Conservation (phyloP, 192 early-diverging fungal species). For the Coemansia brasiliensis region DNA sequence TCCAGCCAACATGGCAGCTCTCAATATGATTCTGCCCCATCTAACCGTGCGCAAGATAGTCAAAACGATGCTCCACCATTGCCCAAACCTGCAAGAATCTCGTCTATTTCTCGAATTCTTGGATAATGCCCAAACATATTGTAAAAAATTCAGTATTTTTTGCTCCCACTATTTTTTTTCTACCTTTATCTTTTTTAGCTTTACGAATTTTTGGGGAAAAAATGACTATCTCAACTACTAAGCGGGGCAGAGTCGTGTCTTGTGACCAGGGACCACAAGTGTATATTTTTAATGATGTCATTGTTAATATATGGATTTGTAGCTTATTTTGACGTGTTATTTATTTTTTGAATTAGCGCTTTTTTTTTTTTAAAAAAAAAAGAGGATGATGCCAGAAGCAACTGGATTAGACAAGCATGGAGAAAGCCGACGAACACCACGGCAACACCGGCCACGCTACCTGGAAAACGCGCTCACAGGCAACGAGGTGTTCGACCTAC, state of each 20-base stretch:
- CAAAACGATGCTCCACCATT: constrained; percentile 12
- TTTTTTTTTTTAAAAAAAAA: no score
- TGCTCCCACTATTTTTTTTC: constrained; percentile 20
- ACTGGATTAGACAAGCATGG: background rate
- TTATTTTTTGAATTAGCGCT: no score
- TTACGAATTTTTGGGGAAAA: no score
- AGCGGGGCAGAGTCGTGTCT: no score
- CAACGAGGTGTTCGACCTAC: constrained; percentile 46
- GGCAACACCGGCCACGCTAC: constrained; percentile 35
- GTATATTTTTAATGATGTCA: background rate
- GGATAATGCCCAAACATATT: constrained; percentile 13
- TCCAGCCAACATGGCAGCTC: background rate
- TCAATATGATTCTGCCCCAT: no score
- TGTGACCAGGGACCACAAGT: constrained; percentile 9
- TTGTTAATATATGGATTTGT: background rate
- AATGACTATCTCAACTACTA: no score
- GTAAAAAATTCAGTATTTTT: constrained; percentile 30
- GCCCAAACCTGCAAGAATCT: constrained; percentile 3
- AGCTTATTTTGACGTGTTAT: no score
- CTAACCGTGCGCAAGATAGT: background rate
- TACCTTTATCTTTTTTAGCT: no score
- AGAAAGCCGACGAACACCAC: constrained; percentile 28
- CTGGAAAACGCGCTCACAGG: constrained; percentile 39
- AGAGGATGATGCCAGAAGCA: background rate
- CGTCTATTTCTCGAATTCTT: constrained; percentile 42